Percentiles rank a stretch among this genome's conserved stretches.
phyloP scores from a whole-genome alignment of 1,139 yeast species.

The Blastobotrys indianensis region DNA sequence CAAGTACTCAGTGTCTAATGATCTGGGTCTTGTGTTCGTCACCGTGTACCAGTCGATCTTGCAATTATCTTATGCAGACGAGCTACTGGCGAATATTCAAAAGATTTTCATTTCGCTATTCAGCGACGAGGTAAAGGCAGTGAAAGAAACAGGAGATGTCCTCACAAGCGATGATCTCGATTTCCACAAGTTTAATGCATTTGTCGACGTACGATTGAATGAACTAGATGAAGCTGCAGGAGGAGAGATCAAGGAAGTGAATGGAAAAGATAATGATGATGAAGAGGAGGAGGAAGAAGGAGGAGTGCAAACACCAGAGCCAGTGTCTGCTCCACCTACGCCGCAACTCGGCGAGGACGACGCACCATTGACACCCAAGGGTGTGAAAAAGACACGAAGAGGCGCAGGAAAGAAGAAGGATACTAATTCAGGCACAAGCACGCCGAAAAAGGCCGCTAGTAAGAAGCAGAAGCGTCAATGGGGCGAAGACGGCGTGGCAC shows the following conservation, averaged over 20 bases:
- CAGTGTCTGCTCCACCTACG: conserved; percentile 2
- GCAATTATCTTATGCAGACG: conserved; percentile 34
- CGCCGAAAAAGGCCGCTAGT: conserved; percentile 14
- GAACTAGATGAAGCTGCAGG: conserved; percentile 21
- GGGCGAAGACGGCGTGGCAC: conserved; percentile 46
- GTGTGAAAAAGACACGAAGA: conserved; percentile 27
- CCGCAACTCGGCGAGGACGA: conserved; percentile 3
- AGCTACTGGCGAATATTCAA: conserved; percentile 31
- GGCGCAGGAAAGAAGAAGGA: conserved; percentile 20
- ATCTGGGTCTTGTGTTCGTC: conserved; percentile 33
- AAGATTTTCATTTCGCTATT: conserved; percentile 32
- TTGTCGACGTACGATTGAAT: conserved; percentile 31
- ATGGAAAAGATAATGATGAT: conserved; percentile 1
- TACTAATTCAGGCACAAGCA: neutral
- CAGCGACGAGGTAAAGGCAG: conserved; percentile 23
- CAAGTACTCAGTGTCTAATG: conserved; percentile 33
- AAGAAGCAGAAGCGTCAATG: conserved; percentile 42
- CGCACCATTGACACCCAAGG: conserved; percentile 9
- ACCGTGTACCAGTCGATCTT: conserved; percentile 35
- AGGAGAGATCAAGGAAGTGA: conserved; percentile 2
- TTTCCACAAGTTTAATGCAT: conserved; percentile 28
- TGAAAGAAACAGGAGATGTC: conserved; percentile 12
- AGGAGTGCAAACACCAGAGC: conserved; percentile 1
- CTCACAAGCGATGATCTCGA: conserved; percentile 21
- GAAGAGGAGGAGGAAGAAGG: conserved; percentile 8